phyloP scores from a whole-genome alignment of 2,329 filamentous ascomycete species.

The Zopfia rhizophila region DNA sequence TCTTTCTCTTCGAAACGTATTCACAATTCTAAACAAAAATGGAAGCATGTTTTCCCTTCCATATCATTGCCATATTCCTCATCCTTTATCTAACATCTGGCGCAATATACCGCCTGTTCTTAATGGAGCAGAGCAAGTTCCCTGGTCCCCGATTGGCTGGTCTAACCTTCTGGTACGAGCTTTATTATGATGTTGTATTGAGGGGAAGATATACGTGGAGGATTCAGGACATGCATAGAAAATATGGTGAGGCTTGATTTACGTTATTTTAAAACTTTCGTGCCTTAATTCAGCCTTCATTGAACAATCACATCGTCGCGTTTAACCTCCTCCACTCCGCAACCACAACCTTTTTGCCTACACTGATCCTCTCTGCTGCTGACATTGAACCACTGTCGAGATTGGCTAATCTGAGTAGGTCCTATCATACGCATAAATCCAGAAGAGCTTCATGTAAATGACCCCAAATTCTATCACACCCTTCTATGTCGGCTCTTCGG shows the following conservation, averaged over 20 bases:
- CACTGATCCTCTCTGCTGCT: too few species aligned
- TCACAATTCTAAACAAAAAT: too few species aligned
- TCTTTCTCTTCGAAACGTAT: too few species aligned
- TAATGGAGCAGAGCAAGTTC: conserved; percentile 30
- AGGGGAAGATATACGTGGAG: background rate
- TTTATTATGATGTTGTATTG: conserved; percentile 30
- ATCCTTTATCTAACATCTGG: too few species aligned
- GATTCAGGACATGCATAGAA: background rate
- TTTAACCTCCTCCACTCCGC: too few species aligned
- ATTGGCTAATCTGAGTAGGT: conserved; percentile 14
- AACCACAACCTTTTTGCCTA: too few species aligned
- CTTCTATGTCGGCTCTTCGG: conserved; percentile 29
- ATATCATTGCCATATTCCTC: too few species aligned
- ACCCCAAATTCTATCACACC: conserved; percentile 28
- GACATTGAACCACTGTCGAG: background rate
- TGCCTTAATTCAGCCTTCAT: background rate
- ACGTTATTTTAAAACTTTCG: too few species aligned
- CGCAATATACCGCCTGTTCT: conserved; percentile 32
- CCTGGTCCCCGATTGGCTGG: conserved; percentile 37
- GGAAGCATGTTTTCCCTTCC: too few species aligned
- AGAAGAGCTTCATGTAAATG: conserved; percentile 16
- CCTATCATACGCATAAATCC: conserved; percentile 24
- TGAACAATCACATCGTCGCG: conserved; percentile 14
- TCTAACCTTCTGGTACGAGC: conserved; percentile 39
- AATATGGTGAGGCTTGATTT: background rate